Conservation (phyloP, 2,329 filamentous ascomycete genomes). For the Aspergillus novofumigatus region DNA sequence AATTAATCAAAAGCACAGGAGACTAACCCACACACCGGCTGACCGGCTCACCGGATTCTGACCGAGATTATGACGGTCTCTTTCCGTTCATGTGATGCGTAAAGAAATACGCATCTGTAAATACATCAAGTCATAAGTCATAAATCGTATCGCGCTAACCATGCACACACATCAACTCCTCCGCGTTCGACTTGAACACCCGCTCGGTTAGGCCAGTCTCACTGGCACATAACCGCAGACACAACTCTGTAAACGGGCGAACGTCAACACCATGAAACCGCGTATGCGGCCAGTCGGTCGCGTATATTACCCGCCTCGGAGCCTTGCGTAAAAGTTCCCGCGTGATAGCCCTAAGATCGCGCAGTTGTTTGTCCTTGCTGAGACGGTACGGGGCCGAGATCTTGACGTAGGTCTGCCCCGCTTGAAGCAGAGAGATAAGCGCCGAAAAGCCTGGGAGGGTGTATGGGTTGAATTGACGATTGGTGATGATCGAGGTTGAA, state of each 20-base stretch:
- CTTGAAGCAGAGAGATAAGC: slow-evolving; percentile 45
- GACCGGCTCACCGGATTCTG: background rate
- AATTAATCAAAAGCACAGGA: background rate
- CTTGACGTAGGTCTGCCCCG: slow-evolving; percentile 53
- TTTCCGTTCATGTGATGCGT: background rate
- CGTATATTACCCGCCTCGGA: slow-evolving; percentile 51
- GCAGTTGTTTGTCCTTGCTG: slow-evolving; percentile 42
- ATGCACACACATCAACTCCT: slow-evolving; percentile 39
- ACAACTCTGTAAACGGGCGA: slow-evolving; percentile 50
- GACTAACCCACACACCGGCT: background rate
- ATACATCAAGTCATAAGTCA: background rate
- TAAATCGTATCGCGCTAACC: background rate
- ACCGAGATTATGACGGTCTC: background rate
- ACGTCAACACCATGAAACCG: slow-evolving; percentile 57
- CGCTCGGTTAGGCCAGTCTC: slow-evolving; percentile 44
- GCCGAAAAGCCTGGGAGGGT: slow-evolving; percentile 48
- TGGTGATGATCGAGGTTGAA: slow-evolving; percentile 8
- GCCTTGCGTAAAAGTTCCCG: slow-evolving; percentile 47
- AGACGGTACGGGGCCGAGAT: slow-evolving; percentile 58
- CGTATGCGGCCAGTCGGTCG: slow-evolving; percentile 63
- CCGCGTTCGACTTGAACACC: slow-evolving; percentile 54
- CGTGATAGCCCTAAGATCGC: slow-evolving; percentile 47
- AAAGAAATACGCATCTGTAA: background rate
- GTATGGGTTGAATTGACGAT: slow-evolving; percentile 37
- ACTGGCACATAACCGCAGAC: slow-evolving; percentile 51